phyloP scores from a whole-genome alignment of 257 asterid species.

The Eustoma russellianum region DNA sequence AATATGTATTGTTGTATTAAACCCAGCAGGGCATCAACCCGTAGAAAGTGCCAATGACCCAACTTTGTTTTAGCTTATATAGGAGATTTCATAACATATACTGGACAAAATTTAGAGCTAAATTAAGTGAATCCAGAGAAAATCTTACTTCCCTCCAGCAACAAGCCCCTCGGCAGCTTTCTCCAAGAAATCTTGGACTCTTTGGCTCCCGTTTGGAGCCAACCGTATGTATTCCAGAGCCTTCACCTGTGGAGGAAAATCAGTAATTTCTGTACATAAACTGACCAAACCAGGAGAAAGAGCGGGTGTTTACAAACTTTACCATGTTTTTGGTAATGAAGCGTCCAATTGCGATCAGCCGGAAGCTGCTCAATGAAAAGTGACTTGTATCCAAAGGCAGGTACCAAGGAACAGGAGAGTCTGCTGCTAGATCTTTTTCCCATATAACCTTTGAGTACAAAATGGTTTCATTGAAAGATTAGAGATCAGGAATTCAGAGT shows the following conservation, averaged over 20 bases:
- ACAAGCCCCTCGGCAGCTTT: slow-evolving; percentile 99
- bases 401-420: slow-evolving; percentile 92
- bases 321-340: slow-evolving; percentile 80
- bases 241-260: slow-evolving; percentile 41
- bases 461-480: neutral
- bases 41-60: no score
- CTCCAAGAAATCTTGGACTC: slow-evolving; percentile 96
- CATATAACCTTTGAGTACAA: slow-evolving; percentile 47
- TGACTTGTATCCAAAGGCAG: slow-evolving; percentile 77
- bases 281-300: neutral
- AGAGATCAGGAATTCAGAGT: no score
- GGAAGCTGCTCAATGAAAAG: slow-evolving; percentile 84
- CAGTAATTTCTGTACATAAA: neutral
- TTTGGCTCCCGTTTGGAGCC: slow-evolving; percentile 91
- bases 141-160: slow-evolving; percentile 79
- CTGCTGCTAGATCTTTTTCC: slow-evolving; percentile 88
- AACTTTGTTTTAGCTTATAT: no score
- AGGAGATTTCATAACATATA: no score
- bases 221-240: slow-evolving; percentile 66
- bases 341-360: slow-evolving; percentile 75
- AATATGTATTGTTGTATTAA: no score
- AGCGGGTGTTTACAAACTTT: neutral
- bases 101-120: no score
- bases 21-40: no score
- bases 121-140: no score